Evolutionary conservation across 2,329 filamentous ascomycete genomes (phyloP), one percentile per base, ranked within the genome.

Genomic region (Diaporthe amygdali): DNA sequence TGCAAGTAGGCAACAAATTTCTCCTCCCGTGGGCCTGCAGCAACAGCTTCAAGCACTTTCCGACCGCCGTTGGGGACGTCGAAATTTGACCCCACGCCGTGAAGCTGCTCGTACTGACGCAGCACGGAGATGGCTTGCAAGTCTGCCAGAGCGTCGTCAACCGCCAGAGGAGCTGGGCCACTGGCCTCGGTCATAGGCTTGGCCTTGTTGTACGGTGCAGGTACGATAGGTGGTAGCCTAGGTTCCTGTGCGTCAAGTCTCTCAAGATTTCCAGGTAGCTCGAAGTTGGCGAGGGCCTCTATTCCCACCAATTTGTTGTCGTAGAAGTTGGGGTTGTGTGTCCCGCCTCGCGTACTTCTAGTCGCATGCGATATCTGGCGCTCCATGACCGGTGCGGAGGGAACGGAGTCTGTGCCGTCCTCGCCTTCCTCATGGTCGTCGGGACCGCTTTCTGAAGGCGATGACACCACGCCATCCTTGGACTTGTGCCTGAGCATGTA

Each of bases 311-410:
- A 81, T 76, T 86, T 88, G 77, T 89, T 87, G 73, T 91, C 89
- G 44, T 86, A 76, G 72, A 89, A 88, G 76, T 89, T 90, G 68
- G 87, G 84, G 72, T 84, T 84, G 66, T 85, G 82, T 32, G 81
- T 82, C n/a, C 84, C 82, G 20, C 83, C 88, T 30, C 90, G 85
- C 25, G 88, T 91, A 79, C 89, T 92, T 52, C 90, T 84, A 22
- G 90, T 92, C 15, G 88, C 88, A 72, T 92, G 90, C 12, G 90
- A 92, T 15, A 88, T 85, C 72, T 90, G 88, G 41, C 90, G 86
- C 78, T 92, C 90, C 90, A 92, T 92, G 67, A 82, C 82, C 17
- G 85, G 84, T 1, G 88, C 89, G 6, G 86, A 84, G 1, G 81
- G 82, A 17, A 81, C 80, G 6, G 83, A 82, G 66, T 88, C 85